Evolutionary conservation across 2,329 filamentous ascomycete genomes (phyloP), one percentile per base, ranked within the genome.

Genomic region (Sphaerulina musiva): DNA sequence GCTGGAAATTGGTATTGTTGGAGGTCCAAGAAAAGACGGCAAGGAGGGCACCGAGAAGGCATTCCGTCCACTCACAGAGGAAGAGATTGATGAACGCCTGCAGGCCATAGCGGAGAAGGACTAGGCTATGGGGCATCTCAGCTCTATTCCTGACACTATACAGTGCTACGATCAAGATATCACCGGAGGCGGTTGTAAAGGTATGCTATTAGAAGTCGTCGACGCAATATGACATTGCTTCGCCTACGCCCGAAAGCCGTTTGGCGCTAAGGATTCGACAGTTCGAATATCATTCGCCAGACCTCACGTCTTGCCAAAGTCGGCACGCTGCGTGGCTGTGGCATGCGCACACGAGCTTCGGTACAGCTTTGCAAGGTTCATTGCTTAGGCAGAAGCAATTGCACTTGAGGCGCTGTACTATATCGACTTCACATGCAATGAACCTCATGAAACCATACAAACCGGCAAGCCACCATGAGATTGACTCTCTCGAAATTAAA

Each of bases 91-190:
- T 68, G 93, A 97, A 76, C 83, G 93, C 74, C 82, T 98, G 77
- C 91, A 97, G 76, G 90, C 92, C 53, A 98, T 98, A 73, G 90
- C 90, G 55, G 93, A 98, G 80, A 97, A 96, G 82, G 93, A 98
- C 76, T 98, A 81, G 83, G 48, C 42, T 38, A 26, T 40, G 34
- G 20, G 8, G 31, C 48, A 42, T 42, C 46, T 51, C 41, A 46
- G 32, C 48, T 41, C 42, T 51, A 42, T 46, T 23, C 48, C 48
- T 51, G 41, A 32, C 48, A 51, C 5, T 46, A 39, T 44, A 71
- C 36, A 40, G 23, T 38, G 34, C 34, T 38, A 38, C 34, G 34
- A 38, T 38, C 34, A 38, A 38, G 34, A 38, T 11, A 38, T 29
- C 20, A 34, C 36, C 45, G 11, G 6, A 32, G 23, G 40, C 42